These are phyloP conservation scores for Petunia axillaris DNA, from an alignment of 257 asterid genomes.

Conservation along the genomic window DNA sequence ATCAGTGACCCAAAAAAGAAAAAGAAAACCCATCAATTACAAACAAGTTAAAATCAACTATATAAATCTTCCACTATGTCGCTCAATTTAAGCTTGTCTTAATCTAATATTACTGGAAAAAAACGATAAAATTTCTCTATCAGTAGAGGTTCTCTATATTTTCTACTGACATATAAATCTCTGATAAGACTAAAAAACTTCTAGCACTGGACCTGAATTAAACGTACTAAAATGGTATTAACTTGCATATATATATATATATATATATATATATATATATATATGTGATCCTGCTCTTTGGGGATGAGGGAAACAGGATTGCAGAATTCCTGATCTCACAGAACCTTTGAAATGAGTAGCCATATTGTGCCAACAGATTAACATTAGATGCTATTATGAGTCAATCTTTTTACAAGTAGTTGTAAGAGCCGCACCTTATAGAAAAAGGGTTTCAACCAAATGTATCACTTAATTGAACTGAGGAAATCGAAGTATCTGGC, in stretches of 20 bases:
- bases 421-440: not conserved
- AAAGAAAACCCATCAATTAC: not conserved
- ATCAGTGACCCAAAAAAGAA: not conserved
- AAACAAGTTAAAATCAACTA: not conserved
- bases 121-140: not conserved
- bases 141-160: not conserved
- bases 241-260: not conserved
- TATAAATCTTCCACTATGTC: not conserved
- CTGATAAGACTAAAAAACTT: not conserved
- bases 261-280: no score
- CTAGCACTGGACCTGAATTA: not conserved
- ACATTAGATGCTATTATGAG: not conserved
- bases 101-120: not conserved
- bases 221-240: not conserved
- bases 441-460: not conserved
- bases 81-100: not conserved
- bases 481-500: not conserved
- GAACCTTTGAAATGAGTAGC: not conserved
- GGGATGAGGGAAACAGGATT: not conserved
- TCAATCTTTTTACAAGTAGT: not conserved
- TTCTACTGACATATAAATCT: not conserved
- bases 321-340: not conserved
- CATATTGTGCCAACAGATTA: not conserved
- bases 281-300: not conserved
- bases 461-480: conserved; percentile 1